These are phyloP conservation scores for Thozetella sp. DNA, from an alignment of 495 filamentous ascomycete genomes.

Conservation along the genomic window DNA sequence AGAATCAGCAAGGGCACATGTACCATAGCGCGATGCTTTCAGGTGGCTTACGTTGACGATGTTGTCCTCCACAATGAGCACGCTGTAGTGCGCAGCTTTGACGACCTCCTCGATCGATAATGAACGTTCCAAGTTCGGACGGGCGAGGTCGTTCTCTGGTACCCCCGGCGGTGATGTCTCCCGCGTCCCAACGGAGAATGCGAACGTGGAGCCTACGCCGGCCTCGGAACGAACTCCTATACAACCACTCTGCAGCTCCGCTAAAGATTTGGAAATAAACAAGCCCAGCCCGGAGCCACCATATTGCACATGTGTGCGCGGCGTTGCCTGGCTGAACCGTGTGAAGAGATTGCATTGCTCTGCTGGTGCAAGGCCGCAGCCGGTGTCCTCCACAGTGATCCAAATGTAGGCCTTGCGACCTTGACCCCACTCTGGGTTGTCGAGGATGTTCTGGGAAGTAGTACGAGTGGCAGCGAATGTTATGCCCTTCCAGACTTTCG, in stretches of 20 bases:
- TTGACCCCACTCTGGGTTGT: conserved; percentile 64
- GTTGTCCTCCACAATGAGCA: conserved; percentile 87
- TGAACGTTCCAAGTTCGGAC: conserved; percentile 27
- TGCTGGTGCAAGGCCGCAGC: conserved; percentile 71
- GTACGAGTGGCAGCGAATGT: conserved; percentile 59
- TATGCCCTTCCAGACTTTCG: conserved; percentile 28
- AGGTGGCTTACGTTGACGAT: conserved; percentile 57
- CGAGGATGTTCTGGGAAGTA: conserved; percentile 43
- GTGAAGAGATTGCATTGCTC: conserved; percentile 78
- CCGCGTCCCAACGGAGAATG: conserved; percentile 67
- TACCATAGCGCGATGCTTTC: not conserved
- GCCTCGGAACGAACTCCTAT: conserved; percentile 76
- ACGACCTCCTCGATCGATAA: not conserved
- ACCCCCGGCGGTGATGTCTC: conserved; percentile 13
- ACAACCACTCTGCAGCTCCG: conserved; percentile 80
- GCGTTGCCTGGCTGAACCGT: conserved; percentile 77
- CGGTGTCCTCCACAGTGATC: conserved; percentile 78
- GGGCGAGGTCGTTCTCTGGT: conserved; percentile 14
- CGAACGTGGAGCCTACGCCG: conserved; percentile 79
- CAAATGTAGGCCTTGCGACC: conserved; percentile 71
- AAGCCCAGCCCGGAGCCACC: conserved; percentile 83
- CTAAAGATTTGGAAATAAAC: conserved; percentile 77
- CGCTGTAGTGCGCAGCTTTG: conserved; percentile 1
- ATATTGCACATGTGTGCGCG: conserved; percentile 78
- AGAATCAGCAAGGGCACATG: not conserved